Percentiles rank a stretch among this genome's conserved stretches.
Evolutionary conservation across 139 green algal genomes (phyloP).

Genomic region (Astrephomene gubernaculifera): DNA sequence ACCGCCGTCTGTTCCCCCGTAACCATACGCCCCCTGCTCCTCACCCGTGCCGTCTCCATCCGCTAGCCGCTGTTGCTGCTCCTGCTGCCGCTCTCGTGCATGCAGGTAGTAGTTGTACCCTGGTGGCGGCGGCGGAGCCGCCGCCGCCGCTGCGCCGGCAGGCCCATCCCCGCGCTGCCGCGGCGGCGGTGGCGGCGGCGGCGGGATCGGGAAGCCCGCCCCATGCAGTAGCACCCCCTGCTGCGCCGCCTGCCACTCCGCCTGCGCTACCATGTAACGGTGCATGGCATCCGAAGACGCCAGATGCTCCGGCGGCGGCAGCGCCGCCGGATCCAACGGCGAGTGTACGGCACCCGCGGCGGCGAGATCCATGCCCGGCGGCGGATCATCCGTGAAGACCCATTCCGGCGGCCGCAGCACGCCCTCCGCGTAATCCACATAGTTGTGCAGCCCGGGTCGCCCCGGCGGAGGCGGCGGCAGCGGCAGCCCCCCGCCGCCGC

Average conservation of each 20-base stretch:
- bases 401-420: neutral
- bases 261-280: conserved; percentile 38
- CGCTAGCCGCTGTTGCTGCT: neutral
- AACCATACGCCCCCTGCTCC: neutral
- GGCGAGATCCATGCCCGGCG: conserved; percentile 18
- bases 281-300: neutral
- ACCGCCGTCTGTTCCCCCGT: neutral
- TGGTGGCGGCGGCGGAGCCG: no score
- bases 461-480: conserved; percentile 28
- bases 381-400: conserved; percentile 38
- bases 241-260: conserved; percentile 19
- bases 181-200: no score
- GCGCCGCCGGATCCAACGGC: neutral
- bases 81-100: neutral
- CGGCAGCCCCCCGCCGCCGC: neutral
- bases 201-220: neutral
- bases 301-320: conserved; percentile 27
- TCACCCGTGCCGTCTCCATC: neutral
- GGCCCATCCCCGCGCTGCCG: neutral
- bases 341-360: neutral
- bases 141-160: neutral
- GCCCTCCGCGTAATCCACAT: neutral
- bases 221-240: neutral
- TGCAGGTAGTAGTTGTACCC: conserved; percentile 32
- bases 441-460: conserved; percentile 25